phyloP scores from a whole-genome alignment of 1,139 yeast species.

The Blastobotrys arbuscula region DNA sequence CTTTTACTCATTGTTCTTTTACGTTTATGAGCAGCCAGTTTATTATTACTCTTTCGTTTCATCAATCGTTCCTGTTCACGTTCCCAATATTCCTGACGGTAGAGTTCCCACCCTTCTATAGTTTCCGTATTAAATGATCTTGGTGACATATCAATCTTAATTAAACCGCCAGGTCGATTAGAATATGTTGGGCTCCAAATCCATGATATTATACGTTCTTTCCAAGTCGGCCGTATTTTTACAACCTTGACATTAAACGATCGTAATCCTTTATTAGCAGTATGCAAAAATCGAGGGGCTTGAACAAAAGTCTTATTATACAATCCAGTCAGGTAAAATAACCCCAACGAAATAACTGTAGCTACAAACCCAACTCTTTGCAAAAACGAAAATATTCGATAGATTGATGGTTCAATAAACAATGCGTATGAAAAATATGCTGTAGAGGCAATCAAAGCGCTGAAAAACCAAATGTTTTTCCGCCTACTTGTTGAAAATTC shows the following conservation, averaged over 20 bases:
- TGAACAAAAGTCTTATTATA: slow-evolving; percentile 77
- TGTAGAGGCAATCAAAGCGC: slow-evolving; percentile 39
- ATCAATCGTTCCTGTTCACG: slow-evolving; percentile 60
- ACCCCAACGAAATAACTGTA: slow-evolving; percentile 59
- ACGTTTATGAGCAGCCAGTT: background rate
- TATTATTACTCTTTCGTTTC: slow-evolving; percentile 1
- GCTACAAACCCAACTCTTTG: slow-evolving; percentile 62
- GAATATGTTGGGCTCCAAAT: slow-evolving; percentile 27
- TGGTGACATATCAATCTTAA: slow-evolving; percentile 73
- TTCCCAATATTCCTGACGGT: slow-evolving; percentile 90
- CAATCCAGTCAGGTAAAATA: slow-evolving; percentile 86
- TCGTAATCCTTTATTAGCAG: slow-evolving; percentile 82
- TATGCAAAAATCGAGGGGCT: slow-evolving; percentile 70
- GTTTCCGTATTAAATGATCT: slow-evolving; percentile 76
- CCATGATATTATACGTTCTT: slow-evolving; percentile 37
- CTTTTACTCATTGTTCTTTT: slow-evolving; percentile 10
- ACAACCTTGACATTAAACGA: slow-evolving; percentile 76
- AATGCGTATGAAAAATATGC: slow-evolving; percentile 31
- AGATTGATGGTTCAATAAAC: slow-evolving; percentile 32
- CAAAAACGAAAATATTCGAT: slow-evolving; percentile 32
- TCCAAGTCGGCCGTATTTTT: slow-evolving; percentile 55
- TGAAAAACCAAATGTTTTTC: slow-evolving; percentile 67
- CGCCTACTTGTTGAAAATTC: slow-evolving; percentile 64
- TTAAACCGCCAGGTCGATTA: slow-evolving; percentile 29
- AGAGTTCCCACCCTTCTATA: slow-evolving; percentile 92